Evolutionary conservation across 73 alveolate species (phyloP).

Genomic region (Symbiodinium natans): DNA sequence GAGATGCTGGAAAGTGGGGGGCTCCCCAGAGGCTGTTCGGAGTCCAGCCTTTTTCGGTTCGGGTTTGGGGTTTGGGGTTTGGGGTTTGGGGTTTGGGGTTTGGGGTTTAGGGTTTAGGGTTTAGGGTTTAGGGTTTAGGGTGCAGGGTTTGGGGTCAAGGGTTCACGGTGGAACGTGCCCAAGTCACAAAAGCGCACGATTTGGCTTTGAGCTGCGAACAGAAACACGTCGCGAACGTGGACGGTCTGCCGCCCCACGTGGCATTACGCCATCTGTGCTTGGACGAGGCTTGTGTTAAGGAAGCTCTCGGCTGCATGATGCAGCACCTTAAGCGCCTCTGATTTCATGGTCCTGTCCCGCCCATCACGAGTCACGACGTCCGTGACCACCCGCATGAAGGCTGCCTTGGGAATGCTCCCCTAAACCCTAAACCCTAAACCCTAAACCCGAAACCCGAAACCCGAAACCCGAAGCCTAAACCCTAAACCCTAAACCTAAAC

Average conservation of each 20-base stretch:
- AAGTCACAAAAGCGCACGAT: no score
- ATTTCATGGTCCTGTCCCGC: no score
- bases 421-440: neutral
- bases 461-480: neutral
- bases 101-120: neutral
- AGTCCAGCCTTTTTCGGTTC: neutral
- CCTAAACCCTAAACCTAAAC: neutral
- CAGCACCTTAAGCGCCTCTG: no score
- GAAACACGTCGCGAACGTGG: no score
- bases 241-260: no score
- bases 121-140: neutral
- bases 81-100: neutral
- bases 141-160: neutral
- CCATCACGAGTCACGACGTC: no score
- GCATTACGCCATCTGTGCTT: no score
- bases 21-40: neutral
- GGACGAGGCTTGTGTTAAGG: no score
- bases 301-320: no score
- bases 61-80: neutral
- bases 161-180: no score
- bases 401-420: neutral
- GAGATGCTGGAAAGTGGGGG: neutral
- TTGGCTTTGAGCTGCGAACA: no score
- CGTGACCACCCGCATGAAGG: no score
- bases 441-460: neutral